A percentile compares a stretch with the other conserved stretches of the same genome.
phyloP scores from a whole-genome alignment of 805 yeast genomes.

The Ogataea nitratoaversa region DNA sequence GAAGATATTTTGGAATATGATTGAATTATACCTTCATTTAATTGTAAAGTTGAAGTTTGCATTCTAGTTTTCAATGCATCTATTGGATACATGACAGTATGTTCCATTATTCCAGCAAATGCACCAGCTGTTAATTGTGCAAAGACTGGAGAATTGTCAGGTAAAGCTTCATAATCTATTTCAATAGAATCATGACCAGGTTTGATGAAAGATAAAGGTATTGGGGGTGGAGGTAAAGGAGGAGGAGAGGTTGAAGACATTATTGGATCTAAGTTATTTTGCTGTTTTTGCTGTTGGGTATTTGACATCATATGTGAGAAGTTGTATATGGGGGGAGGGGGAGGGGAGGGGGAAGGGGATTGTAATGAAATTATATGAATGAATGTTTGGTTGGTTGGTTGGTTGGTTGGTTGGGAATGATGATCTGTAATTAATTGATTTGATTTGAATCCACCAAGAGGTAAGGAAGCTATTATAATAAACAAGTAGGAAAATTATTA shows the following conservation, averaged over 20 bases:
- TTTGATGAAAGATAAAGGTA: conserved; percentile 5
- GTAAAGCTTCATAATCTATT: conserved; percentile 88
- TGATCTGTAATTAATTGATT: no score
- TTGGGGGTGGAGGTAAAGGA: conserved; percentile 1
- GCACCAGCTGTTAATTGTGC: conserved; percentile 93
- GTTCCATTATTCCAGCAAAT: conserved; percentile 99
- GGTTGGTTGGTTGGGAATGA: background rate
- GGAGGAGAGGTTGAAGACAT: background rate
- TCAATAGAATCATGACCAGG: conserved; percentile 34
- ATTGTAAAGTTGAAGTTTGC: conserved; percentile 51
- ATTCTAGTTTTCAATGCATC: conserved; percentile 95
- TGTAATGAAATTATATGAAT: background rate
- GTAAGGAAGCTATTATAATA: no score
- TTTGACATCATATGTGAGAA: background rate
- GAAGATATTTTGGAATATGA: conserved; percentile 76
- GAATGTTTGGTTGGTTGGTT: background rate
- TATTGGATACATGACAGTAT: conserved; percentile 92
- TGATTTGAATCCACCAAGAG: no score
- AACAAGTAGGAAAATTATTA: no score
- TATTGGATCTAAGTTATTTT: background rate
- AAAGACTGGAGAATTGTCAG: conserved; percentile 74
- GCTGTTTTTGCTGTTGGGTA: background rate
- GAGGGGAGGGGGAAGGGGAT: background rate
- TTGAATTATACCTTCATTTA: conserved; percentile 46
- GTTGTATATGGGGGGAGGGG: background rate